These are phyloP conservation scores for Colletotrichum sp. DNA, from an alignment of 2,329 filamentous ascomycete genomes.

Conservation along the genomic window DNA sequence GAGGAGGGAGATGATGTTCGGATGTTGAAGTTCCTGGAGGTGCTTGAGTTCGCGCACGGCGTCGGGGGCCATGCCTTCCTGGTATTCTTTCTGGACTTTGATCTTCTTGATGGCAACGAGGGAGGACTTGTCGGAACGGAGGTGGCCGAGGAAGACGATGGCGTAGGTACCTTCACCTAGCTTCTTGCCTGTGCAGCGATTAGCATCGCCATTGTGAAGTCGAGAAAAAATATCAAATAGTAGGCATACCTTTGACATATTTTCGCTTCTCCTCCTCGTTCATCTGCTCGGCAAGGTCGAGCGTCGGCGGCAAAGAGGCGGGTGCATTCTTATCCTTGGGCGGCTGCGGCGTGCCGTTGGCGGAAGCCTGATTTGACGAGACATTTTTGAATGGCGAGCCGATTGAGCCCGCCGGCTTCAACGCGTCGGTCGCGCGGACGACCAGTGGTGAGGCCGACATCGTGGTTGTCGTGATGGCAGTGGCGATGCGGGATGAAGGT, in stretches of 20 bases:
- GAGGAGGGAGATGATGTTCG: constrained; percentile 92
- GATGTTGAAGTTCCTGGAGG: constrained; percentile 90
- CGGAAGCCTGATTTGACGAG: constrained; percentile 41
- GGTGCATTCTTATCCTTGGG: constrained; percentile 19
- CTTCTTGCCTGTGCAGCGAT: constrained; percentile 70
- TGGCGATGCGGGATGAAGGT: background rate
- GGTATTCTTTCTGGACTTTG: constrained; percentile 84
- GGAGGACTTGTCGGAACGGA: constrained; percentile 72
- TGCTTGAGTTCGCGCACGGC: constrained; percentile 95
- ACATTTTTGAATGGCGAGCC: constrained; percentile 51
- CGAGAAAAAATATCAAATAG: background rate
- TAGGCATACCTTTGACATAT: constrained; percentile 77
- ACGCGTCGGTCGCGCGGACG: constrained; percentile 40
- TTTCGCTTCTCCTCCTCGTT: constrained; percentile 84
- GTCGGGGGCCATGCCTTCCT: constrained; percentile 91
- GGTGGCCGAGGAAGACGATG: constrained; percentile 88
- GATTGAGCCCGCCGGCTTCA: constrained; percentile 34
- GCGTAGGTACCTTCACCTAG: constrained; percentile 97
- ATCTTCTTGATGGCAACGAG: constrained; percentile 94
- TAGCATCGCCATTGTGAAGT: background rate
- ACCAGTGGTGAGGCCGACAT: constrained; percentile 56
- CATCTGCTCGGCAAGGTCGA: constrained; percentile 77
- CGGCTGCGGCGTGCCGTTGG: constrained; percentile 50
- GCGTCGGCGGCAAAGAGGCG: constrained; percentile 38
- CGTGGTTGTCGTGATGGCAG: constrained; percentile 16